Conservation (phyloP, 2,329 filamentous ascomycete genomes). For the Tympanopsis confertula region DNA sequence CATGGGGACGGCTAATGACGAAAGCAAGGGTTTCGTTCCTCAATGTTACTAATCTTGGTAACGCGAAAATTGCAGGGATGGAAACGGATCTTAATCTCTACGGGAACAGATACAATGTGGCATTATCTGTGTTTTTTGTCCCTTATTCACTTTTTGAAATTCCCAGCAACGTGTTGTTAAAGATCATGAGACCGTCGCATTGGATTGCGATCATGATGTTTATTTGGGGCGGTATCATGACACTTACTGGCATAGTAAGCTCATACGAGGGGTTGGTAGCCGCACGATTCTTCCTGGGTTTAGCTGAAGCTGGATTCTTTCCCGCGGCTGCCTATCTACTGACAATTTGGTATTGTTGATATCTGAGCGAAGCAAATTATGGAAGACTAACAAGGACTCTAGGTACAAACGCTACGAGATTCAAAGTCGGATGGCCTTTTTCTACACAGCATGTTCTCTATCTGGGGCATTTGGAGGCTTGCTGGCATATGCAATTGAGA, state of each 20-base stretch:
- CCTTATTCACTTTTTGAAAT: slow-evolving; percentile 31
- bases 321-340: slow-evolving; percentile 12
- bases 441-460: slow-evolving; percentile 22
- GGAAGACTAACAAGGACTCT: slow-evolving; percentile 1
- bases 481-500: slow-evolving; percentile 25
- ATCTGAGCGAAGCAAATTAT: slow-evolving; percentile 21
- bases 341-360: slow-evolving; percentile 12
- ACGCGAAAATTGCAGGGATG: neutral
- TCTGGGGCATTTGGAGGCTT: slow-evolving; percentile 25
- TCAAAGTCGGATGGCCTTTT: slow-evolving; percentile 14
- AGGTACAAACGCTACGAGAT: slow-evolving; percentile 13
- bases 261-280: slow-evolving; percentile 7
- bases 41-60: neutral
- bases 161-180: slow-evolving; percentile 32
- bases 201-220: slow-evolving; percentile 25
- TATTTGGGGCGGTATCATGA: slow-evolving; percentile 19
- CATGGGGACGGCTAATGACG: too few relatives aligned
- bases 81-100: neutral
- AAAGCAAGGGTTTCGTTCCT: too few relatives aligned
- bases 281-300: slow-evolving; percentile 20
- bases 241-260: slow-evolving; percentile 5
- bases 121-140: slow-evolving; percentile 6
- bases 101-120: neutral
- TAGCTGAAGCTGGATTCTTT: slow-evolving; percentile 22
- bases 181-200: slow-evolving; percentile 23